These are phyloP conservation scores for Solanum ahanhuiri DNA, from an alignment of 257 asterid species.

Conservation along the genomic window DNA sequence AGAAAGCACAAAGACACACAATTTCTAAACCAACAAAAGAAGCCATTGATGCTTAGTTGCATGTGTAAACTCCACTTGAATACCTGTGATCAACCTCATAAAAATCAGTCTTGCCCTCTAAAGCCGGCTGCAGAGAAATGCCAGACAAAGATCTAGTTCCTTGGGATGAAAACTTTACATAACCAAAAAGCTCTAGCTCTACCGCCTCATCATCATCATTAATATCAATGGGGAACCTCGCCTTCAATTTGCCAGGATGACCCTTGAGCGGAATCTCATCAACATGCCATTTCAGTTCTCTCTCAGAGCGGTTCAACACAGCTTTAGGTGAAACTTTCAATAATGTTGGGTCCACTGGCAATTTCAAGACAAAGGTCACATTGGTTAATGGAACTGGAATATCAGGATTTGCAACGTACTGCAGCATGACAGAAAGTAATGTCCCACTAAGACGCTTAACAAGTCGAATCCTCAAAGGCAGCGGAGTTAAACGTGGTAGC, in stretches of 20 bases:
- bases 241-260: slow-evolving; percentile 77
- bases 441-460: slow-evolving; percentile 83
- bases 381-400: slow-evolving; percentile 60
- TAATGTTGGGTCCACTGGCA: slow-evolving; percentile 84
- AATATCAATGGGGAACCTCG: slow-evolving; percentile 78
- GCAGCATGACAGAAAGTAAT: slow-evolving; percentile 85
- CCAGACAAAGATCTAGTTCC: slow-evolving; percentile 71
- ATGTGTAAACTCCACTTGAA: slow-evolving; percentile 58
- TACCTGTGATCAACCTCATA: slow-evolving; percentile 87
- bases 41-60: slow-evolving; percentile 33
- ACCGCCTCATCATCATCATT: slow-evolving; percentile 65
- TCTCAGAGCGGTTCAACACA: slow-evolving; percentile 78
- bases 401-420: slow-evolving; percentile 69
- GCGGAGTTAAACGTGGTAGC: slow-evolving; percentile 63
- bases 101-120: slow-evolving; percentile 77
- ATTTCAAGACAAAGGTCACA: slow-evolving; percentile 65
- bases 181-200: slow-evolving; percentile 63
- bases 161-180: slow-evolving; percentile 66
- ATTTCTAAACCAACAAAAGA: background rate
- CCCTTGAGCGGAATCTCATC: slow-evolving; percentile 79
- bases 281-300: slow-evolving; percentile 82
- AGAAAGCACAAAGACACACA: background rate
- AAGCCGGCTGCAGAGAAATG: slow-evolving; percentile 67
- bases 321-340: slow-evolving; percentile 88
- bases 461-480: slow-evolving; percentile 86